A percentile compares a stretch with the other conserved stretches of the same genome.
Evolutionary conservation across 495 filamentous ascomycete genomes (phyloP).

Genomic region (Gamarada debralockiae): DNA sequence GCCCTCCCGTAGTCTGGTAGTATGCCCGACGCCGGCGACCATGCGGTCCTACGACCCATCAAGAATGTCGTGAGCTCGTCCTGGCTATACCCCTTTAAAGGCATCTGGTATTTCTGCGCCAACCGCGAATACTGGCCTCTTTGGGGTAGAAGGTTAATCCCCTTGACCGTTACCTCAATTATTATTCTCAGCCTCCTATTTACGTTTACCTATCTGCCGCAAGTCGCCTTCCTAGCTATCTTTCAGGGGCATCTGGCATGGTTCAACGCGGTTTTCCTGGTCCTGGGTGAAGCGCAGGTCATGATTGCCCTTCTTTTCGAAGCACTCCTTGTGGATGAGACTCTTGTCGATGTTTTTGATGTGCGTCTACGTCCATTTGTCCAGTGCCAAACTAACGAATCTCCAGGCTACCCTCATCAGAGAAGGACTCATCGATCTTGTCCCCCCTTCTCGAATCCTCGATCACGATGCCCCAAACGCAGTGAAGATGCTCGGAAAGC

Average conservation of each 20-base stretch:
- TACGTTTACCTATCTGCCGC: slow-evolving; percentile 82
- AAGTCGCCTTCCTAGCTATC: slow-evolving; percentile 73
- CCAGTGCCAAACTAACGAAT: slow-evolving; percentile 14
- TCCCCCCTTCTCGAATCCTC: slow-evolving; percentile 68
- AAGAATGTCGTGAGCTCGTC: slow-evolving; percentile 21
- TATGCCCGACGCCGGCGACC: neutral
- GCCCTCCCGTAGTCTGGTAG: neutral
- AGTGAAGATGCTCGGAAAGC: slow-evolving; percentile 71
- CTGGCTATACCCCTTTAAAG: slow-evolving; percentile 24
- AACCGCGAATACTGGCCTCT: slow-evolving; percentile 64
- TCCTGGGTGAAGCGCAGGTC: slow-evolving; percentile 76
- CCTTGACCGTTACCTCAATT: slow-evolving; percentile 67
- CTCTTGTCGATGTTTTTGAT: slow-evolving; percentile 90
- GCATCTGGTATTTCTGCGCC: slow-evolving; percentile 47
- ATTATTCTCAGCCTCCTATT: slow-evolving; percentile 75
- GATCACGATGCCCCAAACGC: slow-evolving; percentile 54
- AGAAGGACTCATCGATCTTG: slow-evolving; percentile 49
- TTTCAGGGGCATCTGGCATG: slow-evolving; percentile 82
- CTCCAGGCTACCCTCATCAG: slow-evolving; percentile 37
- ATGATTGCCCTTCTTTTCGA: slow-evolving; percentile 76
- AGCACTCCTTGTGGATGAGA: slow-evolving; percentile 76
- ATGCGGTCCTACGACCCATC: slow-evolving; percentile 9
- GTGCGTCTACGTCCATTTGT: slow-evolving; percentile 41
- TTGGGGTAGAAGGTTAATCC: slow-evolving; percentile 63
- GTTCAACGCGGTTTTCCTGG: slow-evolving; percentile 70